Evolutionary conservation across 306 rosid species (phyloP), one percentile per base, ranked within the genome.

Genomic region (Acacia crassicarpa): DNA sequence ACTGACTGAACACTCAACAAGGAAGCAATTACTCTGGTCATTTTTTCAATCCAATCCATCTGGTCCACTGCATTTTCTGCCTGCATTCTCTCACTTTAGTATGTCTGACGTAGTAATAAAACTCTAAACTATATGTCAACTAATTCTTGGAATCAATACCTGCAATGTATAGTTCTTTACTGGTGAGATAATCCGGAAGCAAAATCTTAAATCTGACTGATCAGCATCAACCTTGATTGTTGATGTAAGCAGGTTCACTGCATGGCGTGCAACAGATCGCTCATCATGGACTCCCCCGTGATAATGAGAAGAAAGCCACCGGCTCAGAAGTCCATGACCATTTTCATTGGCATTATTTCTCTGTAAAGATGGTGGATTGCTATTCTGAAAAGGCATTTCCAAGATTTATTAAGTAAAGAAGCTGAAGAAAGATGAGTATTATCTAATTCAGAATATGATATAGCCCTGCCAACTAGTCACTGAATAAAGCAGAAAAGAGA

Each of bases 31-130:
- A 89, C 97, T 80, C 96, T 94, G 13, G 88, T 93, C 75, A 91
- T 93, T 83, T 93, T 93, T 83, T 93, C 92, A 83, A 91, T 91
- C 97, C 97, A 93, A 67, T 91, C 97, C 93, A 89, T 93, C 83
- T 90, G 95, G 85, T 93, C 97, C 67, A 84, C 65, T 16, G 96
- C 89, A 90, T 89, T 93, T 87, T 93, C 96, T 38, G 97, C 97
- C 95, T 91, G 89, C 84, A 87, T 81, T 73, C 62, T 81, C 76
- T 84, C 48, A 63, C 69, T 61, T 82, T 51, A 80, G 74, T 67
- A 75, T 15, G 30, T 74, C 62, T 23, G 58, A 77, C 69, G 74
- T 77, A 77, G 49, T 25, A 32, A 81, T 16, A 45, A 76, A 76
- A 44, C 61, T n/a, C 73, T 65, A 58, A 61, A 63, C 53, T 16